A percentile compares a stretch with the other conserved stretches of the same genome.
Evolutionary conservation across 169 alveolate species (phyloP).

Genomic region (Plasmodium fragile): DNA sequence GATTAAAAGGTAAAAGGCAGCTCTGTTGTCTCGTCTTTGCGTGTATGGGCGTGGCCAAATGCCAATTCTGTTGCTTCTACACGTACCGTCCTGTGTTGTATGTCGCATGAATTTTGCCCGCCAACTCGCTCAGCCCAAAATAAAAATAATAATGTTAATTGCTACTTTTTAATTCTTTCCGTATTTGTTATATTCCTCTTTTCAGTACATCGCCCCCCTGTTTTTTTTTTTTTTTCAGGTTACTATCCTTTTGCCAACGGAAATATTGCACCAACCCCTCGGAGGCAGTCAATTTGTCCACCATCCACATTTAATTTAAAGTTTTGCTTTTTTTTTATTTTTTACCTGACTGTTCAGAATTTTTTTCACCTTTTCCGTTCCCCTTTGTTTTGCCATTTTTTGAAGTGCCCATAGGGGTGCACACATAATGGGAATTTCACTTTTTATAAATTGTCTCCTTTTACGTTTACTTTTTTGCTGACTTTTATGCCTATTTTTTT

Average conservation of each 20-base stretch:
- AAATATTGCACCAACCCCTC: conserved; percentile 77
- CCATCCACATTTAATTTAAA: conserved; percentile 65
- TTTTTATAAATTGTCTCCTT: neutral
- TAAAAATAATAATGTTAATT: neutral
- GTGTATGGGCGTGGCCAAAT: neutral
- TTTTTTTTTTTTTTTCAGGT: conserved; percentile 36
- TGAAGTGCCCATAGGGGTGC: neutral
- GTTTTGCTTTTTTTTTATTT: neutral
- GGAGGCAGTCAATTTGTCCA: conserved; percentile 74
- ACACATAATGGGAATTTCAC: neutral
- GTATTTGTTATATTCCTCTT: neutral
- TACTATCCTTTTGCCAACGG: conserved; percentile 73
- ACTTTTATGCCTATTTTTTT: neutral
- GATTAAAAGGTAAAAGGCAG: conserved; percentile 86
- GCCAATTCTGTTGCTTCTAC: neutral
- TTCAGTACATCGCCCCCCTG: neutral
- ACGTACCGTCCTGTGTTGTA: neutral
- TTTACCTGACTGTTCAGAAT: neutral
- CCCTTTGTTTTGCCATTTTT: neutral
- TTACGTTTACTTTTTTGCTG: neutral
- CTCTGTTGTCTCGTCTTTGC: neutral
- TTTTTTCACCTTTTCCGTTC: neutral
- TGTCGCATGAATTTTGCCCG: neutral
- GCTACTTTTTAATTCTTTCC: neutral
- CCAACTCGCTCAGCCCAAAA: neutral